Evolutionary conservation across 179 eudicot species (phyloP).

Genomic region (Silene coronaria): DNA sequence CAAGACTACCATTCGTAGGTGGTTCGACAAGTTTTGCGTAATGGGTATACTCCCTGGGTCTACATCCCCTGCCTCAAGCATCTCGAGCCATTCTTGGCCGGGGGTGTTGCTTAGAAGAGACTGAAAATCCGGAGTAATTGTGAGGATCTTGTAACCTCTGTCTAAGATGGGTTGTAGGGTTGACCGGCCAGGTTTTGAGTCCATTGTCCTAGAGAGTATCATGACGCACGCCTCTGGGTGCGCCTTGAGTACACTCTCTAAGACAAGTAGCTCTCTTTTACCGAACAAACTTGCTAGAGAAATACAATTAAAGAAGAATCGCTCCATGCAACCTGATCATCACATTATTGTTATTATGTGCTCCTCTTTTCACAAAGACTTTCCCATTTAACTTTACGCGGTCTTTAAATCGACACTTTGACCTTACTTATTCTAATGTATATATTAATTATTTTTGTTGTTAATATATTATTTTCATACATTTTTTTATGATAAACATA

Average conservation of each 20-base stretch:
- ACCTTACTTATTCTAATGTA: too few relatives aligned
- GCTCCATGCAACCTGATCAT: slow-evolving; percentile 26
- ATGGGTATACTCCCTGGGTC: slow-evolving; percentile 62
- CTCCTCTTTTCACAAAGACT: too few relatives aligned
- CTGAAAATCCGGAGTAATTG: slow-evolving; percentile 42
- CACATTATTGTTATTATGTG: not conserved
- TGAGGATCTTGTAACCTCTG: slow-evolving; percentile 32
- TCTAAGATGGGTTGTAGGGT: slow-evolving; percentile 38
- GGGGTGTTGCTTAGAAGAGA: slow-evolving; percentile 47
- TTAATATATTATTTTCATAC: too few relatives aligned
- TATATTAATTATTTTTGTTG: too few relatives aligned
- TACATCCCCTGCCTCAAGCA: slow-evolving; percentile 39
- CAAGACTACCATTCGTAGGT: slow-evolving; percentile 49
- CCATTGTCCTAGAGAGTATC: slow-evolving; percentile 55
- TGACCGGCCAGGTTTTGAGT: slow-evolving; percentile 38
- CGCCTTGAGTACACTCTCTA: slow-evolving; percentile 50
- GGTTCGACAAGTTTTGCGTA: slow-evolving; percentile 65
- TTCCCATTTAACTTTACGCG: too few relatives aligned
- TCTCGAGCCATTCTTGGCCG: slow-evolving; percentile 47
- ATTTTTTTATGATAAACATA: too few relatives aligned
- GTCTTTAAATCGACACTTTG: too few relatives aligned
- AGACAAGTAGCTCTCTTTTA: slow-evolving; percentile 40
- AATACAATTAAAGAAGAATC: slow-evolving; percentile 73
- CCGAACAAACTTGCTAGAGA: slow-evolving; percentile 38
- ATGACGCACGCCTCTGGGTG: slow-evolving; percentile 50